Evolutionary conservation across 2,329 filamentous ascomycete genomes (phyloP).

Genomic region (Aspergillus latus): DNA sequence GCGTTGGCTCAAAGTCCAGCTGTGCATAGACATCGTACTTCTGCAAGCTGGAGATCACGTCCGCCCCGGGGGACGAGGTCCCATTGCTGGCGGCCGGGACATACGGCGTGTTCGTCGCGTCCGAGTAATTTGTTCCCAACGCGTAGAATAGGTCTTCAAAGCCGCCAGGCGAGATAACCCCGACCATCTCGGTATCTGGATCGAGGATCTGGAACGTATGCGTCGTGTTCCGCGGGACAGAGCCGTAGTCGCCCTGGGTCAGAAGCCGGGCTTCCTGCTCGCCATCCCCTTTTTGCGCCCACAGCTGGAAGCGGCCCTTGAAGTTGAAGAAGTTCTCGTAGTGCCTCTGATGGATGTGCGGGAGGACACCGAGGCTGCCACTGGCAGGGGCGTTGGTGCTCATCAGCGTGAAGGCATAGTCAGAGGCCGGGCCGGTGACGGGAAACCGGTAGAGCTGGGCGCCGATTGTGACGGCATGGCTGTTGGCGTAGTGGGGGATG

Average conservation of each 20-base stretch:
- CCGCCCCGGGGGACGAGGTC: conserved; percentile 29
- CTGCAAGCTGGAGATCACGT: conserved; percentile 39
- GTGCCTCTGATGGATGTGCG: conserved; percentile 45
- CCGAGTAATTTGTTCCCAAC: conserved; percentile 39
- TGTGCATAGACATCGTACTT: conserved; percentile 48
- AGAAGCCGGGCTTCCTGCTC: conserved; percentile 43
- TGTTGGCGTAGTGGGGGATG: conserved; percentile 35
- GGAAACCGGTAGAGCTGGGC: conserved; percentile 44
- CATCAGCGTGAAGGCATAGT: conserved; percentile 47
- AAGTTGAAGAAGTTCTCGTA: conserved; percentile 52
- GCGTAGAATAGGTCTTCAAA: conserved; percentile 51
- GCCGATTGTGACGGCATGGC: conserved; percentile 36
- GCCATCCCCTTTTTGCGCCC: conserved; percentile 38
- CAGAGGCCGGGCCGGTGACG: conserved; percentile 48
- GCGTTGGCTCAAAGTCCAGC: conserved; percentile 42
- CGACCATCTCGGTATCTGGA: conserved; percentile 50
- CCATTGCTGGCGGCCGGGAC: conserved; percentile 32
- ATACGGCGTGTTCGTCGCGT: conserved; percentile 39
- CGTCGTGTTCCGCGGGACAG: conserved; percentile 47
- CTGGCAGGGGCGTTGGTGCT: conserved; percentile 45
- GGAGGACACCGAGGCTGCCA: conserved; percentile 42
- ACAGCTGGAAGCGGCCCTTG: conserved; percentile 49
- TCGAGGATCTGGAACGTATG: conserved; percentile 53
- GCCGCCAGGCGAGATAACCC: conserved; percentile 49
- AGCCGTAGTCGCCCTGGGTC: conserved; percentile 48